These are phyloP conservation scores for Claviceps cyperi DNA, from an alignment of 2,329 filamentous ascomycete genomes.

Conservation along the genomic window DNA sequence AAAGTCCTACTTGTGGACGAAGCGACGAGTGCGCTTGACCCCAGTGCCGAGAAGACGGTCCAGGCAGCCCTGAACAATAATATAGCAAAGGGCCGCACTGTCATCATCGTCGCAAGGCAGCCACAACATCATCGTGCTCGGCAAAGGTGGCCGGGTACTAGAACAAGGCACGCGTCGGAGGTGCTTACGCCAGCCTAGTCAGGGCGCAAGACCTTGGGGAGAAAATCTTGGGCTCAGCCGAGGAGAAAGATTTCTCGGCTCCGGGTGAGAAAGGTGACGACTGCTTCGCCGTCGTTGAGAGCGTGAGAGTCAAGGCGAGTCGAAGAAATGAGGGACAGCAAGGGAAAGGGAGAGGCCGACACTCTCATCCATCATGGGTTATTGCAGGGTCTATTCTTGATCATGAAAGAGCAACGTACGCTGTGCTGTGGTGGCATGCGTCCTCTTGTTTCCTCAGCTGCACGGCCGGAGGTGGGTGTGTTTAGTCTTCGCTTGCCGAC, in stretches of 20 bases:
- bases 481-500: too few species aligned
- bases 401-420: conserved; percentile 16
- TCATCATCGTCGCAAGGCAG: conserved; percentile 50
- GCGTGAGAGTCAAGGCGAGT: neutral
- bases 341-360: neutral
- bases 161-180: conserved; percentile 46
- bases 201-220: conserved; percentile 24
- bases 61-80: conserved; percentile 41
- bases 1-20: conserved; percentile 53
- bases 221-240: neutral
- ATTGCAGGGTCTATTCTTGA: conserved; percentile 14
- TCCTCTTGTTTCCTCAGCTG: conserved; percentile 11
- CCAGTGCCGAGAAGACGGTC: conserved; percentile 33
- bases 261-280: conserved; percentile 6
- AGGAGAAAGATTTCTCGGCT: conserved; percentile 3
- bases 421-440: conserved; percentile 15
- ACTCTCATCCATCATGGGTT: conserved; percentile 10
- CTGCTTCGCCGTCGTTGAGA: neutral
- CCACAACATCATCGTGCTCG: conserved; percentile 51
- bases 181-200: conserved; percentile 39
- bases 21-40: conserved; percentile 45
- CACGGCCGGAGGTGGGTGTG: conserved; percentile 14
- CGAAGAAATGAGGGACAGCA: neutral
- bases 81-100: conserved; percentile 42
- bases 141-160: conserved; percentile 37